Conservation (phyloP, 495 filamentous ascomycete genomes). For the Xanthoparmelia taractica region DNA sequence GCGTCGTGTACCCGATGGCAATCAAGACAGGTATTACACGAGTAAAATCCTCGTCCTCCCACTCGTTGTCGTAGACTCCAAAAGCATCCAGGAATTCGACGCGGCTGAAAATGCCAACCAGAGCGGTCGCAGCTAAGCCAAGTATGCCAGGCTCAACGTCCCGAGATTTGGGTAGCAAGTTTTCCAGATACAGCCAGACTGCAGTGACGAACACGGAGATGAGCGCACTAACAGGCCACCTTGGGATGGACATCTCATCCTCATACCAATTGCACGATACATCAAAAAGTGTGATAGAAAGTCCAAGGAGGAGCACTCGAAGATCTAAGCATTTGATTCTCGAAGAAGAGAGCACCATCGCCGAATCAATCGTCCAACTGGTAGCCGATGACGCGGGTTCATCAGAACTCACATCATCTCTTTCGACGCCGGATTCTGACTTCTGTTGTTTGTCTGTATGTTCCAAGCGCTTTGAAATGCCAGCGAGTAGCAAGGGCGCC, state of each 20-base stretch:
- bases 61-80: not conserved
- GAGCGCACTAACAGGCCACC: not conserved
- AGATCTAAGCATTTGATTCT: not conserved
- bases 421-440: not conserved
- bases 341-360: not conserved
- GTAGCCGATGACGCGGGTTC: not conserved
- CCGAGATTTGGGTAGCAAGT: not conserved
- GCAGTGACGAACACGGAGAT: not conserved
- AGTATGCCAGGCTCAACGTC: not conserved
- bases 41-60: not conserved
- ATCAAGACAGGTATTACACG: not conserved
- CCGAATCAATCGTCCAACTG: not conserved
- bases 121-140: not conserved
- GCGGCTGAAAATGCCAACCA: not conserved
- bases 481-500: not conserved
- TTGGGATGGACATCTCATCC: not conserved
- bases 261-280: not conserved
- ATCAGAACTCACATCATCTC: not conserved
- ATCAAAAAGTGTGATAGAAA: conserved; percentile 1
- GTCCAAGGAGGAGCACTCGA: not conserved
- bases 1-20: not conserved
- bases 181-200: not conserved
- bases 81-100: not conserved
- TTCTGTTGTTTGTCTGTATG: no score
- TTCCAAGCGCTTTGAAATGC: not conserved